Base-by-base conservation (phyloP, 176 grass and related monocot genomes). In the Eremochloa ophiuroides region DNA sequence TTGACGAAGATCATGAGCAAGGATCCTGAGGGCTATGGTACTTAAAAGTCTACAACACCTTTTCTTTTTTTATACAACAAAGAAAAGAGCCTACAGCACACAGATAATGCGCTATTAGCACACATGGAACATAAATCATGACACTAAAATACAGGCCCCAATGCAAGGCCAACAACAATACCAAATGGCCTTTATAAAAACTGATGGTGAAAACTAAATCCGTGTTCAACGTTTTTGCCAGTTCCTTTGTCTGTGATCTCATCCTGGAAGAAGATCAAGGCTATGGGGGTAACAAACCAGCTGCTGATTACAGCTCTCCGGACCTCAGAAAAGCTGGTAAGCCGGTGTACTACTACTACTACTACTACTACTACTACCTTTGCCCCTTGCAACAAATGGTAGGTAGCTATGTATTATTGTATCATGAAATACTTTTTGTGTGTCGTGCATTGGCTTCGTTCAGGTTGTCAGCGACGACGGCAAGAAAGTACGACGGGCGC, bases 251-350 rank as follows among this genome's bases (percentile, higher is more conserved):
- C 91, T 65, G 69, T 93, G 1, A 85, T 93, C 27, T 80, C 91
- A 35, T 93, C 91, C 1, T 93, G 87, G 87, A 93, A 93, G 62
- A 93, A 93, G 50, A 87, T 93, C 23, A 93, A 90, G 78, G 78
- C 78, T 59, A 71, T 88, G 62, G 87, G 85, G 8, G 85, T 62
- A 13, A 90, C 78, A 26, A 87, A 76, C 31, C 85, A 93, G 20
- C 66, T 82, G 37, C 69, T 93, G 18, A 58, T 76, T 6, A 87
- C 82, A 3, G 85, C 91, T 79, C 91, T 93, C 48, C 77, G 82
- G 8, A 88, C 87, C 25, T 93, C 91, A 0, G 62, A 47, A 30
- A 90, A 93, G 62, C 91, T 93, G 0, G 91, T 90, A 59, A 90
- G 69, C 69, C 42, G 55, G 3, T 6, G n/a, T n/a, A n/a, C n/a